phyloP scores from a whole-genome alignment of 2,329 filamentous ascomycete species.

The Xylariaceae sp. region DNA sequence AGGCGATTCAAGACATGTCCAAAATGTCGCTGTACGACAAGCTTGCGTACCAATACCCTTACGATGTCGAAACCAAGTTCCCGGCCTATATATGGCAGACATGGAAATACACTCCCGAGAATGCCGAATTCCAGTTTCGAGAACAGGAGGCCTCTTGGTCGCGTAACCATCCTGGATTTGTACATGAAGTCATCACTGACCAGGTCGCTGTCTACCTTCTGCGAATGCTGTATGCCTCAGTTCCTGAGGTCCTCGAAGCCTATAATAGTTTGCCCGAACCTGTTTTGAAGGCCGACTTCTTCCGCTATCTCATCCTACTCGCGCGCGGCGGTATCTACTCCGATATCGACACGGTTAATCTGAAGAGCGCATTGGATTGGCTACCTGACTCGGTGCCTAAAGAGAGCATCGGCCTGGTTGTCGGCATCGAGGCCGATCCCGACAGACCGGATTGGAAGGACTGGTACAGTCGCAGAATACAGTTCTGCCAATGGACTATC shows the following conservation, averaged over 20 bases:
- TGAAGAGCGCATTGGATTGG: conserved; percentile 84
- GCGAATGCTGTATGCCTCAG: conserved; percentile 77
- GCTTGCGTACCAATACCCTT: conserved; percentile 89
- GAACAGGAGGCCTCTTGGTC: conserved; percentile 88
- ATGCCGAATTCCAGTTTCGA: conserved; percentile 74
- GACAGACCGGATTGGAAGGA: conserved; percentile 88
- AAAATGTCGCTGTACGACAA: conserved; percentile 72
- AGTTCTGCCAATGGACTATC: conserved; percentile 99
- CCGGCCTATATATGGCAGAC: conserved; percentile 99
- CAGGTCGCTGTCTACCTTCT: conserved; percentile 76
- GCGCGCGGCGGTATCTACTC: conserved; percentile 68
- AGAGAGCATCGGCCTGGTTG: conserved; percentile 75
- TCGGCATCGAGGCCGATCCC: conserved; percentile 95
- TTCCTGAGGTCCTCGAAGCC: conserved; percentile 74
- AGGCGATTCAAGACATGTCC: conserved; percentile 65
- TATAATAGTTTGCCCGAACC: conserved; percentile 69
- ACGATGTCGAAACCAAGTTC: conserved; percentile 83
- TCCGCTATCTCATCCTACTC: conserved; percentile 66
- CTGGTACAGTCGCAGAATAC: conserved; percentile 94
- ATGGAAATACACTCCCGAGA: conserved; percentile 83
- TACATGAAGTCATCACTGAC: conserved; percentile 97
- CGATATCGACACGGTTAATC: conserved; percentile 85
- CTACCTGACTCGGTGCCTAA: conserved; percentile 73
- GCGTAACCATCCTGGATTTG: conserved; percentile 79
- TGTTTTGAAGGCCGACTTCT: conserved; percentile 76